A percentile compares a stretch with the other conserved stretches of the same genome.
phyloP scores from a whole-genome alignment of 1,139 yeast species.

The Kluyveromyces sp. region DNA sequence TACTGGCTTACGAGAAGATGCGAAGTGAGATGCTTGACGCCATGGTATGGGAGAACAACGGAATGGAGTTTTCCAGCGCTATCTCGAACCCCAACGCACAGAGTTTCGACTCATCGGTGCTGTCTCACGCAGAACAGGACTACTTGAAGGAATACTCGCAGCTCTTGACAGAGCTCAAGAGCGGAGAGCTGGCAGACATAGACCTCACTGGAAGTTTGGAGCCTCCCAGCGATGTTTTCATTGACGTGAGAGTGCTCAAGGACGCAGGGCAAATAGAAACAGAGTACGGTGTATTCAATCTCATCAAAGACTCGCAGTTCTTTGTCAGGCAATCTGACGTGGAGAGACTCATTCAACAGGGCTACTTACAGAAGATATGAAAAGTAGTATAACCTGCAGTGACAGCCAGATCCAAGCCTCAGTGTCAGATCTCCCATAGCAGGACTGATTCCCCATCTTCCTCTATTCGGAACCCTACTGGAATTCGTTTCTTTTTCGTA shows the following conservation, averaged over 20 bases:
- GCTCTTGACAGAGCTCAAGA: slow-evolving; percentile 66
- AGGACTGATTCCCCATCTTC: too few species aligned
- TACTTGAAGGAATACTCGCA: slow-evolving; percentile 68
- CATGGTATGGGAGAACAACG: slow-evolving; percentile 55
- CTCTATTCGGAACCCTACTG: too few species aligned
- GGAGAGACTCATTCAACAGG: slow-evolving; percentile 89
- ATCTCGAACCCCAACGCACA: slow-evolving; percentile 17
- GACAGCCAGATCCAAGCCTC: too few species aligned
- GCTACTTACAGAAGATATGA: slow-evolving; percentile 72
- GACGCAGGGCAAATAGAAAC: slow-evolving; percentile 98
- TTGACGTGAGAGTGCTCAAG: slow-evolving; percentile 85
- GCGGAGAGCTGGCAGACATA: slow-evolving; percentile 66
- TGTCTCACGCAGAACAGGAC: slow-evolving; percentile 75
- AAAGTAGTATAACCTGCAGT: not conserved
- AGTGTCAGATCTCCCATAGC: too few species aligned
- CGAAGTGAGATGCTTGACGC: slow-evolving; percentile 64
- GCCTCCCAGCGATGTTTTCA: slow-evolving; percentile 87
- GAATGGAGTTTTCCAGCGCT: slow-evolving; percentile 23
- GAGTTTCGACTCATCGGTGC: slow-evolving; percentile 36
- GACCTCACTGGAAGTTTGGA: slow-evolving; percentile 81
- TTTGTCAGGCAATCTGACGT: slow-evolving; percentile 92
- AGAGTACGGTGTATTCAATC: slow-evolving; percentile 90
- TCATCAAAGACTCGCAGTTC: slow-evolving; percentile 93
- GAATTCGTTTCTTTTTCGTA: slow-evolving; percentile 6
- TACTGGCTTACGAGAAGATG: slow-evolving; percentile 71